phyloP scores from a whole-genome alignment of 495 filamentous ascomycete genomes.

The Aspergillus nidulans region DNA sequence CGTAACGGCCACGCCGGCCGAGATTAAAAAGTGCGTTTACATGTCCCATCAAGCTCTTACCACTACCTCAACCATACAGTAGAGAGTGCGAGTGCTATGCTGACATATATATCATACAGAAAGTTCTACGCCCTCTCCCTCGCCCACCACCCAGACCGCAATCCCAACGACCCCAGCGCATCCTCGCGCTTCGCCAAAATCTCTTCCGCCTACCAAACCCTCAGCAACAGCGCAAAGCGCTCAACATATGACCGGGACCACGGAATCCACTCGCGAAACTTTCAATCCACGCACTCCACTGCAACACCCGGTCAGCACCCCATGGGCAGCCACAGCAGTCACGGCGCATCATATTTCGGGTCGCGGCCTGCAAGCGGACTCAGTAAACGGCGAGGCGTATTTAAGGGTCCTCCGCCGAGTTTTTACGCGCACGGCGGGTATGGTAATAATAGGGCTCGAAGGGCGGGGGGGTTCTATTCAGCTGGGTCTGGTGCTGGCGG shows the following conservation, averaged over 20 bases:
- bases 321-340: slow-evolving; percentile 38
- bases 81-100: too few species aligned
- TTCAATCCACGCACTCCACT: slow-evolving; percentile 23
- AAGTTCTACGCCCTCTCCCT: slow-evolving; percentile 94
- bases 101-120: slow-evolving; percentile 14
- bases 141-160: slow-evolving; percentile 88
- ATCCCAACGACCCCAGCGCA: slow-evolving; percentile 69
- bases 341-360: slow-evolving; percentile 46
- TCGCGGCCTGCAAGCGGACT: slow-evolving; percentile 76
- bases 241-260: slow-evolving; percentile 71
- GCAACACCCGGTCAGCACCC: slow-evolving; percentile 40
- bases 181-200: slow-evolving; percentile 77
- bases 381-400: slow-evolving; percentile 66
- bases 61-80: not conserved
- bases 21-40: slow-evolving; percentile 76
- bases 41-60: not conserved
- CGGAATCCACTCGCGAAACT: slow-evolving; percentile 33
- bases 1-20: slow-evolving; percentile 58
- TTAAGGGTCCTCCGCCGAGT: slow-evolving; percentile 80
- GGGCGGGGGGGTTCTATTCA: not conserved
- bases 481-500: not conserved
- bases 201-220: slow-evolving; percentile 78
- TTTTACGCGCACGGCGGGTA: slow-evolving; percentile 77
- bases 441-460: slow-evolving; percentile 19
- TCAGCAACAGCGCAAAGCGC: slow-evolving; percentile 67